Base-by-base conservation (phyloP, 176 grass and related monocot species). In the Lolium perenne region DNA sequence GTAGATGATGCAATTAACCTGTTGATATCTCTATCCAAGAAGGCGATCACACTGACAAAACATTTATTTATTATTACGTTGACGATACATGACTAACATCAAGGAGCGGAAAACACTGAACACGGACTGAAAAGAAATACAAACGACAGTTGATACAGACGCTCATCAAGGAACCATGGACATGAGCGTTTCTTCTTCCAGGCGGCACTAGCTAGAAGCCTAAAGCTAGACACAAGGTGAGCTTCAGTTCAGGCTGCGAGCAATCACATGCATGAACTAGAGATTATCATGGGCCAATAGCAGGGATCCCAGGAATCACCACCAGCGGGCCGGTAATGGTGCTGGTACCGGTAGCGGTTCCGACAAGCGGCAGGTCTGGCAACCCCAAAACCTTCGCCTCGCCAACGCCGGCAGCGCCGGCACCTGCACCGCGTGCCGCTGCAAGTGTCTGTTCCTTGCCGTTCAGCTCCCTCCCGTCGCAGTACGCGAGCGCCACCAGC, bases 271-370 rank as follows among this genome's bases (percentile, higher is more conserved):
- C 61, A 25, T 64, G 61, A 64, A 32, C 23, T 29, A 6, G 59
- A 64, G 61, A 13, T 64, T 22, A 64, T 64, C 23, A 64, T 64
- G 61, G 61, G 61, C 25, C 58, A 47, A 47, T 47, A 29, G 59
- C 59, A 62, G 61, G 61, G 63, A 64, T 57, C 57, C 83, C 83
- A 4, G 83, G 71, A 29, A 64, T 7, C 61, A 64, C 61, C 23
- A 47, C 47, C 22, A 66, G 26, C 25, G 63, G 63, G 26, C 63
- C 26, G 78, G 22, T 11, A 46, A 45, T 61, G 63, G 59, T 22
- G 43, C 59, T 23, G 62, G 38, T 43, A 6, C 21, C 7, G 38
- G 78, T 16, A 13, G 7, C 26, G 26, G 63, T 64, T 64, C 61
- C 61, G 0, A 29, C 13, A 17, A 18, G 21, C n/a, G 78, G 59